These are phyloP conservation scores for Austroboletus novae-zelandiae DNA, from an alignment of 1,284 basidiomycete species.

Conservation along the genomic window DNA sequence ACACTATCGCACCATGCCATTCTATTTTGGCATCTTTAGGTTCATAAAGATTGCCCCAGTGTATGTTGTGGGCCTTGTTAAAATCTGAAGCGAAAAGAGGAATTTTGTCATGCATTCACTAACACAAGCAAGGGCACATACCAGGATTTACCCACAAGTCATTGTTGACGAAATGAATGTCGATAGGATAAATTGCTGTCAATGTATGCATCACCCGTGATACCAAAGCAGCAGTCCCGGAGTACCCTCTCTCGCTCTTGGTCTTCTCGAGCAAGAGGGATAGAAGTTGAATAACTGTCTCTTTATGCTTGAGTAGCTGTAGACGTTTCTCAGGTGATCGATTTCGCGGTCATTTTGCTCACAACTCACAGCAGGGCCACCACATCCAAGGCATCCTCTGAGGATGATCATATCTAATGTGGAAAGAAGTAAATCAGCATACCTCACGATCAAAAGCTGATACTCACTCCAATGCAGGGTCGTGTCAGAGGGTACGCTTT, in stretches of 20 bases:
- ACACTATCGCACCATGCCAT: constrained; percentile 73
- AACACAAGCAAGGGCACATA: constrained; percentile 33
- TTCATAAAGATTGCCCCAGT: constrained; percentile 86
- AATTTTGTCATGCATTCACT: background rate
- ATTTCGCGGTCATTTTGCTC: background rate
- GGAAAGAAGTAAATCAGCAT: constrained; percentile 3
- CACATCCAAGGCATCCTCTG: constrained; percentile 75
- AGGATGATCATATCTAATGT: constrained; percentile 70
- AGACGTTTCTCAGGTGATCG: constrained; percentile 5
- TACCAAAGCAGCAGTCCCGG: constrained; percentile 77
- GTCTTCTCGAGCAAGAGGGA: constrained; percentile 74
- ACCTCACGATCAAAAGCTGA: constrained; percentile 5
- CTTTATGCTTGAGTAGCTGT: constrained; percentile 71
- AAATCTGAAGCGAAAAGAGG: constrained; percentile 49
- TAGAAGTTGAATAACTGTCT: constrained; percentile 69
- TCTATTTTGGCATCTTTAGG: constrained; percentile 79
- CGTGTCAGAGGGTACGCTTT: constrained; percentile 85
- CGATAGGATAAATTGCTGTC: constrained; percentile 76
- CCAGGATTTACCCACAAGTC: constrained; percentile 80
- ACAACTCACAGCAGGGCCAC: constrained; percentile 55
- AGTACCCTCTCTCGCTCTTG: constrained; percentile 89
- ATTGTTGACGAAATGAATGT: constrained; percentile 82
- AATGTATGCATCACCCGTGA: constrained; percentile 78
- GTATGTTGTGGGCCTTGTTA: constrained; percentile 66
- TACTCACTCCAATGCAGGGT: constrained; percentile 90